These are phyloP conservation scores for Phytophthora vignae DNA, from an alignment of 352 stramenopile species.

Conservation along the genomic window DNA sequence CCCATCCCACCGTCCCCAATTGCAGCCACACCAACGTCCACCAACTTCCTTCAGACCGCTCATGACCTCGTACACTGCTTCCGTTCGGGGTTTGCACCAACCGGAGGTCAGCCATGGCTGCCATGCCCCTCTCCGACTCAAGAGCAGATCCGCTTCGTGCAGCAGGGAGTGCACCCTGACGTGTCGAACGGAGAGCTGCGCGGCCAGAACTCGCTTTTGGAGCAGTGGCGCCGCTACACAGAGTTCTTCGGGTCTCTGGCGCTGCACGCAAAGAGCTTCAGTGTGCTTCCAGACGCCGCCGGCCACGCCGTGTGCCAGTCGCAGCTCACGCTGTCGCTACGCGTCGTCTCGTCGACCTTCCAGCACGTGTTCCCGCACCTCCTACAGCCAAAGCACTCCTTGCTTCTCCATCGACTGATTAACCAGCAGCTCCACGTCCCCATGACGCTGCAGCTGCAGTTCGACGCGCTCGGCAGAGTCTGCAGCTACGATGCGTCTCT, in stretches of 20 bases:
- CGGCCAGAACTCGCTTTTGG: conserved; percentile 35
- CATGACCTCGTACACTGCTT: conserved; percentile 36
- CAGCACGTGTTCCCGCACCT: conserved; percentile 15
- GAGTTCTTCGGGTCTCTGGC: conserved; percentile 20
- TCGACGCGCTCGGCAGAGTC: conserved; percentile 16
- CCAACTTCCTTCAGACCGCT: conserved; percentile 12
- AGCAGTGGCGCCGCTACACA: conserved; percentile 39
- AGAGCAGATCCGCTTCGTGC: conserved; percentile 36
- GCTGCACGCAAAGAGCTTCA: conserved; percentile 11
- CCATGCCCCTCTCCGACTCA: conserved; percentile 1
- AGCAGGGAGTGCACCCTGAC: conserved; percentile 18
- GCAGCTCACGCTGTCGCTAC: conserved; percentile 20
- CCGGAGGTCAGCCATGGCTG: conserved; percentile 10
- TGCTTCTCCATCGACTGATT: conserved; percentile 1
- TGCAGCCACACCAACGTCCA: background rate
- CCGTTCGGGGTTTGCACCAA: conserved; percentile 22
- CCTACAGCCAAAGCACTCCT: conserved; percentile 7
- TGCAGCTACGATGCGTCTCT: conserved; percentile 11
- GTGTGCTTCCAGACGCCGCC: background rate
- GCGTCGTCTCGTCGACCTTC: conserved; percentile 9
- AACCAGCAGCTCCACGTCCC: conserved; percentile 19
- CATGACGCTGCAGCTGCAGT: conserved; percentile 25
- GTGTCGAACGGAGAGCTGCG: conserved; percentile 17
- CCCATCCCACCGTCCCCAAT: background rate
- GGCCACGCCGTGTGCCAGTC: conserved; percentile 15